Base-by-base conservation (phyloP, 768 basidiomycete genomes). In the Ramaria sp. region DNA sequence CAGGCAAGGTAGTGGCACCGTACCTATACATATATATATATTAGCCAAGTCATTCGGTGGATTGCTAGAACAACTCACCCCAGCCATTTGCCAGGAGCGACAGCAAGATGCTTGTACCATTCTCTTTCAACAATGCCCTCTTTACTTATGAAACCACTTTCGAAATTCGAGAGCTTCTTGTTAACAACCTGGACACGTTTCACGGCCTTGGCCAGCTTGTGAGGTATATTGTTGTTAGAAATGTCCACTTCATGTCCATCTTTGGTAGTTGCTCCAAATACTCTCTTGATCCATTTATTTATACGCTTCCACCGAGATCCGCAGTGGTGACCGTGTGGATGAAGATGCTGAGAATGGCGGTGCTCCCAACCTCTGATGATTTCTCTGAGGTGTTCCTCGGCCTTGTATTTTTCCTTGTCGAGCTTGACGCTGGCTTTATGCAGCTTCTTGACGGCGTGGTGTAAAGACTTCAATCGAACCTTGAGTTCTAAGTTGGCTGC, bases 31-130 rank as follows among this genome's bases (percentile, higher is more conserved):
- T 16, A 22, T 39, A 45, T 3, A 37, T 39, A 13, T 44, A 50
- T 37, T 10, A 47, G 13, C 27, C 32, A 47, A 47, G 25, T 6
- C 15, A 20, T 15, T 28, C 9, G 5, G 9, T 6, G 34, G 8
- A 52, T 1, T n/a, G 15, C 6, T 20, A 30, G 15, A 45, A 7
- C 12, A 20, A 67, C 76, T 60, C 60, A 86, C 85, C 53, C 84
- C 38, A 85, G 79, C 81, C 84, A 84, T 66, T 88, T 83, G 37
- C 90, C 91, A 28, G 92, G 91, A 2, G 91, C 88, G 41, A 91
- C 87, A 47, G 78, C 90, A 15, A 91, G 74, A 67, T 92, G 85
- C 62, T 73, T 80, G 65, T 86, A 95, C 91, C 91, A 94, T 64
- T 88, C 84, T 30, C 87, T 75, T 52, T 83, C 81, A 60, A 81